phyloP scores from a whole-genome alignment of 208 protist species.

The Polymyxa betae region DNA sequence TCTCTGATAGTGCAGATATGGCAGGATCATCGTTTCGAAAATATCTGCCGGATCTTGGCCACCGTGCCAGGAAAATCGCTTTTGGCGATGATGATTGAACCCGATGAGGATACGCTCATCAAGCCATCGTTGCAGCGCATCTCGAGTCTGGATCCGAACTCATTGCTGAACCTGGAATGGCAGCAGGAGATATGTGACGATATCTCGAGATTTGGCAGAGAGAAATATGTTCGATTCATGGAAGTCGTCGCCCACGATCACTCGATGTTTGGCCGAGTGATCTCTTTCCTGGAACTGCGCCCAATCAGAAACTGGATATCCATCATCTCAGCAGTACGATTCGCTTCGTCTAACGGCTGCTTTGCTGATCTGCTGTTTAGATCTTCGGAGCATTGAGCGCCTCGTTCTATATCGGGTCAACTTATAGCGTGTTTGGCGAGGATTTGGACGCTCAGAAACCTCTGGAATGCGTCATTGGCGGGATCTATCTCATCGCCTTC shows the following conservation, averaged over 20 bases:
- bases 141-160: neutral
- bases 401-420: neutral
- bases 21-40: too few relatives aligned
- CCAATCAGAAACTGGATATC: neutral
- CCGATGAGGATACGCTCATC: too few relatives aligned
- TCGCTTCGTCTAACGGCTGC: neutral
- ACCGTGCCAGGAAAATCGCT: too few relatives aligned
- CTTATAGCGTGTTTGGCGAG: neutral
- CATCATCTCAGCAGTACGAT: neutral
- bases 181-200: neutral
- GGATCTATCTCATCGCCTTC: neutral
- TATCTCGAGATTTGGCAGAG: neutral
- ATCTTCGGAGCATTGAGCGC: neutral
- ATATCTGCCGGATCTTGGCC: too few relatives aligned
- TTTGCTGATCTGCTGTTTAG: neutral
- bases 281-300: neutral
- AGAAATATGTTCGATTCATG: neutral
- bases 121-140: too few relatives aligned
- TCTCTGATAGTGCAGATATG: too few relatives aligned
- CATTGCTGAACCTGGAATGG: neutral
- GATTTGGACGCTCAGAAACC: neutral
- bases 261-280: neutral
- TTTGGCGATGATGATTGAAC: too few relatives aligned
- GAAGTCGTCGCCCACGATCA: neutral
- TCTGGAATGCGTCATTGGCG: neutral